Evolutionary conservation across 805 yeast genomes (phyloP), one percentile per base, ranked within the genome.

Genomic region (Wickerhamiella sergipiensis): DNA sequence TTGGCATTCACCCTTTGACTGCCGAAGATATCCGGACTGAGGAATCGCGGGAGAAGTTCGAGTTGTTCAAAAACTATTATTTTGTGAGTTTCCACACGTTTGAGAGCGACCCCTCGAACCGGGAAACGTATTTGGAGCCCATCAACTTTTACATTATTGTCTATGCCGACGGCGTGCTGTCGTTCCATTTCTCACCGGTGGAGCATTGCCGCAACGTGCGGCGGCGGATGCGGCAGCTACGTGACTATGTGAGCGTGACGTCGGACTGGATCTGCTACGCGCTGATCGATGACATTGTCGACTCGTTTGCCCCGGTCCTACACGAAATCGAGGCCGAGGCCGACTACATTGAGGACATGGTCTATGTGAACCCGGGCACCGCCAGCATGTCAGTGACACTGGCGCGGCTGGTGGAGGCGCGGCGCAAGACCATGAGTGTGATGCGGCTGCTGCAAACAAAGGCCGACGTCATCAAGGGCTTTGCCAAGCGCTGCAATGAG

Each of bases 61-160:
- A 90, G 68, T 72, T 90, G 55, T 90, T 90, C 75, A 79, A 80
- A 59, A 78, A 79, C 57, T 90, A 90, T 68, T 90, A 92, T 67
- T 88, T 92, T 71, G 95, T 92, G 43, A 85, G 95, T 75, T 92
- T 92, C 78, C 96, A 92, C 66, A 85, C 97, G 3, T 92, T 92
- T 68, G 97, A 88, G 63, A 81, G 83, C 22, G 95, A 90, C 58
- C 92, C 83, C 59, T 95, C 86, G 55, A 54, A 57, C 24, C 50
- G 48, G 23, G 57, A 57, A 24, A 44, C 31, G 17, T 89, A 83
- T 64, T 64, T 78, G 63, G 80, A 78, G 59, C 80, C 81, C n/a
- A 71, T 78, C 58, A 73, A 74, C 57, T 74, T 78, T 52, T 79
- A 79, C 66, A 72, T 79, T 57, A 77, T 79, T 43, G 83, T 79